Evolutionary conservation across 176 grass and related monocot genomes (phyloP), one percentile per base, ranked within the genome.

Genomic region (Ananas comosus): DNA sequence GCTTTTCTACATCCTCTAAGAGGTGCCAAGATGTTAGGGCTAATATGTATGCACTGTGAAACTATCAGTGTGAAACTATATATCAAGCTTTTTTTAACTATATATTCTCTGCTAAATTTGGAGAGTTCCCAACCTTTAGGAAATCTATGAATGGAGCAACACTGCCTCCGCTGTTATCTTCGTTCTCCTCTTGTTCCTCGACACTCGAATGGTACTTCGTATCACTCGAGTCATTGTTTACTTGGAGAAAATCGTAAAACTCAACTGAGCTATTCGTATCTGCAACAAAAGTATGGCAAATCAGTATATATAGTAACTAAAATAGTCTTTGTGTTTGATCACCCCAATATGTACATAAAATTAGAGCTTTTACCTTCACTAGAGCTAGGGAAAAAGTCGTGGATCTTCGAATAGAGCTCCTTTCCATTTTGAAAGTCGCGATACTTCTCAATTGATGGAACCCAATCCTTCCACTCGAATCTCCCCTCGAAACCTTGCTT

Each of bases 191-290:
- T 51, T 96, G 87, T 61, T 96, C 79, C 72, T 88, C 91, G 49
- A 91, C 69, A 82, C 91, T 96, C 52, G 82, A 96, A 69, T 83
- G 56, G 14, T 82, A 88, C 72, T 91, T 96, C 1, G 91, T 86
- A 51, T 96, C 91, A 29, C 80, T 91, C 19, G 81, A 90, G 83
- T 63, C 80, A 22, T 77, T 51, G 66, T 96, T 96, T 74, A 96
- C 91, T 67, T 83, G 91, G 61, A 96, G 91, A 49, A 96, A 96
- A 78, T 96, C 84, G 12, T 91, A 91, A 71, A 96, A 96, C 66
- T 96, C 82, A 7, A 85, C 66, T 9, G 76, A 84, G 72, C 80
- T 87, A 64, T 87, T 80, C 13, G 21, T 68, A 13, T 89, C 93
- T 92, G 89, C 67, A 67, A 61, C 13, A 61, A 61, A 9, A 61